A percentile compares a stretch with the other conserved stretches of the same genome.
These are phyloP conservation scores for Echites panduratus DNA, from an alignment of 257 asterid genomes.

Conservation along the genomic window DNA sequence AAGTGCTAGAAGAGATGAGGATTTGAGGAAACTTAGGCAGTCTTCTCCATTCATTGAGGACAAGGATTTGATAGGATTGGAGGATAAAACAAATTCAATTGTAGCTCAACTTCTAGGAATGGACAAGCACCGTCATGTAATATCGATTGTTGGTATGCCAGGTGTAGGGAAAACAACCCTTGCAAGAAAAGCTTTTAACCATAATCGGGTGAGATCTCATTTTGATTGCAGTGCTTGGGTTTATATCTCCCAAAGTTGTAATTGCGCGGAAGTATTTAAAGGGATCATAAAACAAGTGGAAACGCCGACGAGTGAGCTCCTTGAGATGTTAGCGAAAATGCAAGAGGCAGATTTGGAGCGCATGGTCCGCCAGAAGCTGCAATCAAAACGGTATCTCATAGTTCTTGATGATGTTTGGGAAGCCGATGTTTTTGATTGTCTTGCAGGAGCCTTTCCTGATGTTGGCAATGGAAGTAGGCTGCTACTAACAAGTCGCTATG, in stretches of 20 bases:
- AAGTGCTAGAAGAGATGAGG: neutral
- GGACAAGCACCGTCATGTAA: neutral
- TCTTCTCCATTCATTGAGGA: constrained; percentile 1
- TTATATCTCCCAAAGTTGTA: neutral
- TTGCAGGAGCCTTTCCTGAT: constrained; percentile 12
- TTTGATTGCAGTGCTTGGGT: constrained; percentile 1
- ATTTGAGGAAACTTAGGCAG: neutral
- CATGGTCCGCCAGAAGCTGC: neutral
- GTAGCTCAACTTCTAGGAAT: neutral
- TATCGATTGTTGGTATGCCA: constrained; percentile 2
- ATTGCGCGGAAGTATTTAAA: neutral
- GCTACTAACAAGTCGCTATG: constrained; percentile 16
- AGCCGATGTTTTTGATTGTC: neutral
- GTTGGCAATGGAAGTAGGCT: constrained; percentile 9
- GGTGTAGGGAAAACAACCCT: constrained; percentile 5
- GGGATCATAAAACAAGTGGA: constrained; percentile 1
- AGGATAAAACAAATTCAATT: neutral
- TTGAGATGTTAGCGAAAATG: neutral
- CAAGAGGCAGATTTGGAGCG: neutral
- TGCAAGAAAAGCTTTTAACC: constrained; percentile 1
- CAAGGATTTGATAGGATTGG: neutral
- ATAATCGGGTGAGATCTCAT: neutral
- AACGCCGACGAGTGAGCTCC: neutral
- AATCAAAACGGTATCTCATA: constrained; percentile 4
- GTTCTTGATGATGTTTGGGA: constrained; percentile 22